phyloP scores from a whole-genome alignment of 2,329 filamentous ascomycete genomes.

The Colletotrichum theobromicola region DNA sequence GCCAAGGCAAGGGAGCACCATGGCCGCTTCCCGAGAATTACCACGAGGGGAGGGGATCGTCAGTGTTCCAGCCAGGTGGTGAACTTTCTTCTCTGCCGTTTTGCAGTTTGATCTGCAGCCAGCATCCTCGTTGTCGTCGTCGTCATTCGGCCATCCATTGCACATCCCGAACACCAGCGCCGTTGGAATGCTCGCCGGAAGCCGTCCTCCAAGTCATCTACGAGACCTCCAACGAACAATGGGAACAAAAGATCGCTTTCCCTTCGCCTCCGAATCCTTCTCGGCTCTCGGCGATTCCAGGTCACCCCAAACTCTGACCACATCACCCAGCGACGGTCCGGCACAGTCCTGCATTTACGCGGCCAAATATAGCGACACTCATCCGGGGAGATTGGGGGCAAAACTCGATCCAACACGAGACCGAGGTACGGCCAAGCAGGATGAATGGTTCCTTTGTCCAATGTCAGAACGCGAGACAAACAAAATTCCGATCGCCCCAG shows the following conservation, averaged over 20 bases:
- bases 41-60: not conserved
- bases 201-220: not conserved
- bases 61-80: not conserved
- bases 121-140: not conserved
- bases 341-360: not conserved
- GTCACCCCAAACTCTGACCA: not conserved
- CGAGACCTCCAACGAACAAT: not conserved
- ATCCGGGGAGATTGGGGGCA: not conserved
- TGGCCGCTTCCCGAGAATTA: not conserved
- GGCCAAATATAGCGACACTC: not conserved
- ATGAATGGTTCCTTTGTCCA: not conserved
- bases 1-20: not conserved
- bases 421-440: not conserved
- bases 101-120: not conserved
- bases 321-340: not conserved
- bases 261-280: not conserved
- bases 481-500: not conserved
- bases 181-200: not conserved
- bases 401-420: not conserved
- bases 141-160: not conserved
- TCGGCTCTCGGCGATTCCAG: not conserved
- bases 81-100: not conserved
- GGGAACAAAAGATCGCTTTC: not conserved
- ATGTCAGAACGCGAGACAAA: not conserved
- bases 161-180: not conserved